phyloP scores from a whole-genome alignment of 495 filamentous ascomycete genomes.

The Acidiella bohemica region DNA sequence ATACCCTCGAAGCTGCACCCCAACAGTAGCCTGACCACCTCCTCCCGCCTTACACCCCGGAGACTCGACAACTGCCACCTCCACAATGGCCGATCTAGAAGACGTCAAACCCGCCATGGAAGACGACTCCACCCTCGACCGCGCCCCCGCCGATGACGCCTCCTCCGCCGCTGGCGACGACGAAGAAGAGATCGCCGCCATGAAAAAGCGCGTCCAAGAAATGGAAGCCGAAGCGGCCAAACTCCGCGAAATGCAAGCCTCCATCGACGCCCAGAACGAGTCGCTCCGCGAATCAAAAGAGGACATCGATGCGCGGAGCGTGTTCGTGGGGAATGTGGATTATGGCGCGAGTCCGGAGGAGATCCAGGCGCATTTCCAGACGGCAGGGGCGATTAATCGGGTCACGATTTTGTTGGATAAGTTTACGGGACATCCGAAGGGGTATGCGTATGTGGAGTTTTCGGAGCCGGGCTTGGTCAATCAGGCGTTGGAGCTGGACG shows the following conservation, averaged over 20 bases:
- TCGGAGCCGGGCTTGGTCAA: slow-evolving; percentile 86
- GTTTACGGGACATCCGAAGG: slow-evolving; percentile 95
- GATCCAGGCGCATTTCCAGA: slow-evolving; percentile 98
- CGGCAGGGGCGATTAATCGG: slow-evolving; percentile 91
- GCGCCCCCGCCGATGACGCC: slow-evolving; percentile 23
- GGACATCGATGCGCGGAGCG: slow-evolving; percentile 86
- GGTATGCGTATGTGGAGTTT: slow-evolving; percentile 99
- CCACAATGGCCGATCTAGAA: slow-evolving; percentile 4
- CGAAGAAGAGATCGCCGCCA: slow-evolving; percentile 80
- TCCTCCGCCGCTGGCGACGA: slow-evolving; percentile 23
- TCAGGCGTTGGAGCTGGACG: slow-evolving; percentile 87
- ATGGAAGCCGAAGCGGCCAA: slow-evolving; percentile 98
- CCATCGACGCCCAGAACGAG: slow-evolving; percentile 68
- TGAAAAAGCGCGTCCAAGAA: slow-evolving; percentile 95
- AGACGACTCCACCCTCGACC: slow-evolving; percentile 40
- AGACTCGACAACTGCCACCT: too few species aligned
- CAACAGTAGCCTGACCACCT: too few species aligned
- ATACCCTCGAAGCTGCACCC: too few species aligned
- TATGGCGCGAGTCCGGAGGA: slow-evolving; percentile 97
- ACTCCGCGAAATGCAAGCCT: slow-evolving; percentile 90
- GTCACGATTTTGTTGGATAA: slow-evolving; percentile 97
- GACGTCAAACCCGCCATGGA: slow-evolving; percentile 27
- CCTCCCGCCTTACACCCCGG: too few species aligned
- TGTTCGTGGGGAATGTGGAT: slow-evolving; percentile 98
- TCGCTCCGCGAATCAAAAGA: slow-evolving; percentile 85